phyloP scores from a whole-genome alignment of 73 alveolate genomes.

The Paramecium octaurelia region DNA sequence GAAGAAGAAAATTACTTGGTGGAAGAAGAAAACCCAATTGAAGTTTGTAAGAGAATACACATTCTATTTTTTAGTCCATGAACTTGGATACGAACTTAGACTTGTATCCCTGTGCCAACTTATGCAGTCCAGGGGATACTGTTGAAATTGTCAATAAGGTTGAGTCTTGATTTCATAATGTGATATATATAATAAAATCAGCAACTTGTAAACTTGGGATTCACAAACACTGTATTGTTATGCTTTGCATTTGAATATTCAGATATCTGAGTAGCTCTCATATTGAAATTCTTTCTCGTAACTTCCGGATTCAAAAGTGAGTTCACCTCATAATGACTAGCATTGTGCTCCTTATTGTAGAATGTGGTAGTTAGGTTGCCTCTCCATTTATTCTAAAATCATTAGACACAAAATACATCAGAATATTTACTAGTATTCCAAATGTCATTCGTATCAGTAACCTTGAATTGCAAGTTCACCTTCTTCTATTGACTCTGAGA shows the following conservation, averaged over 20 bases:
- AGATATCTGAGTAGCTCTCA: constrained; percentile 64
- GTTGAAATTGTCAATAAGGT: constrained; percentile 38
- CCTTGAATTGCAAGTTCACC: neutral
- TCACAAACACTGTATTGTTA: constrained; percentile 60
- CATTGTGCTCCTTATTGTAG: constrained; percentile 53
- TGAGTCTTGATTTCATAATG: constrained; percentile 3
- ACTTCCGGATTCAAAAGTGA: constrained; percentile 60
- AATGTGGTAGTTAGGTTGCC: constrained; percentile 43
- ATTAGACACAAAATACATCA: constrained; percentile 6
- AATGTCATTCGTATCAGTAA: constrained; percentile 58
- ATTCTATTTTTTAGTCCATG: neutral
- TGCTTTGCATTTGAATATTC: constrained; percentile 65
- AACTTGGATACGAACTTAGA: neutral
- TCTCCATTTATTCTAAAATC: constrained; percentile 59
- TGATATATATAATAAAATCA: constrained; percentile 20
- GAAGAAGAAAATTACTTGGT: constrained; percentile 32
- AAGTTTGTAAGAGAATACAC: neutral
- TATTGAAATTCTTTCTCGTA: constrained; percentile 33
- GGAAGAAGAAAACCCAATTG: neutral
- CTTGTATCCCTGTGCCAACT: constrained; percentile 34
- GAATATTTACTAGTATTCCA: constrained; percentile 60
- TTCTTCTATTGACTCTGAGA: neutral
- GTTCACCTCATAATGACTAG: constrained; percentile 17
- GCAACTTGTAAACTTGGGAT: constrained; percentile 65
- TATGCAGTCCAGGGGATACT: constrained; percentile 49